Conservation (phyloP, 2,329 filamentous ascomycete genomes). For the Diaporthe helianthi region DNA sequence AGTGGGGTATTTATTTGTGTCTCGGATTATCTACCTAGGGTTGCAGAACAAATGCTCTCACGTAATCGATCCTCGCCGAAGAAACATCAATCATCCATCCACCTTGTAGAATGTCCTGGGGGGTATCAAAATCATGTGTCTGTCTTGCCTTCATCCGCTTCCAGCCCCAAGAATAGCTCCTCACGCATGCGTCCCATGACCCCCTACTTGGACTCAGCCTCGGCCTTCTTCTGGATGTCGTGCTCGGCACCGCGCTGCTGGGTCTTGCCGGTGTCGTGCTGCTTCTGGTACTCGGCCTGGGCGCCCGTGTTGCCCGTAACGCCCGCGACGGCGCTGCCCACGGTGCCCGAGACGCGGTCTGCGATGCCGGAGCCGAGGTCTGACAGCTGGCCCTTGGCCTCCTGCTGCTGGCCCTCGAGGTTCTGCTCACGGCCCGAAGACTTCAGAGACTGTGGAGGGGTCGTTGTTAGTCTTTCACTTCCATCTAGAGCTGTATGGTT, state of each 20-base stretch:
- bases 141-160: not conserved
- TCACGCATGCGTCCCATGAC: not conserved
- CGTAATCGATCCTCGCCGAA: not conserved
- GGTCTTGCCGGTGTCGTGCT: conserved; percentile 82
- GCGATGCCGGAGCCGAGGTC: conserved; percentile 74
- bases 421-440: conserved; percentile 80
- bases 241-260: conserved; percentile 82
- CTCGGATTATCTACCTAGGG: not conserved
- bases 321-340: conserved; percentile 75
- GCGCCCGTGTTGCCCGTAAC: conserved; percentile 73
- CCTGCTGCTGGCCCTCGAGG: conserved; percentile 77
- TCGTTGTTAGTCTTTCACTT: conserved; percentile 1
- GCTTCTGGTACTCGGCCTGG: conserved; percentile 68
- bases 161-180: not conserved
- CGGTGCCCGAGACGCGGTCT: conserved; percentile 71
- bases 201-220: conserved; percentile 44
- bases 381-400: conserved; percentile 81
- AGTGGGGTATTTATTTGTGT: not conserved
- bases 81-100: not conserved
- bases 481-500: not conserved
- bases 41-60: not conserved
- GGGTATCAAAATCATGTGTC: conserved; percentile 32
- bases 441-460: conserved; percentile 65
- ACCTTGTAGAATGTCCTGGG: not conserved
- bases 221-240: conserved; percentile 77